Conservation (phyloP, 306 rosid species). For the Bauhinia variegata region DNA sequence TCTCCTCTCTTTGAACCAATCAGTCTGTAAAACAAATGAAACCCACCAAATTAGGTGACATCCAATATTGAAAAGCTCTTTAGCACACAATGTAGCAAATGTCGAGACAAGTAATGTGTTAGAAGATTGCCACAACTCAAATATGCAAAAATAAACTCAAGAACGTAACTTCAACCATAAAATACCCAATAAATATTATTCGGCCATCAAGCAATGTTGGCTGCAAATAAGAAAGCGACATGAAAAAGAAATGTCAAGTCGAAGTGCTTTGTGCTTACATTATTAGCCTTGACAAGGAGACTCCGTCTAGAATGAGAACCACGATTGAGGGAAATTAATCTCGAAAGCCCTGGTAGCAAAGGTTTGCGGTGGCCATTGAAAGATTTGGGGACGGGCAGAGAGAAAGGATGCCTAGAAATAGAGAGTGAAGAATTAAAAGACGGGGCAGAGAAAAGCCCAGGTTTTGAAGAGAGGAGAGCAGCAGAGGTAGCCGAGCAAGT, state of each 20-base stretch:
- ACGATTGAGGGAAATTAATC: conserved; percentile 46
- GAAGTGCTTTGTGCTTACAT: conserved; percentile 44
- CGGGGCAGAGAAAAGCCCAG: conserved; percentile 56
- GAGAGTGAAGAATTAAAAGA: too few species aligned
- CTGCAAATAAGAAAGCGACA: not conserved
- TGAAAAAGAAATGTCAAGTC: not conserved
- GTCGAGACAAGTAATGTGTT: not conserved
- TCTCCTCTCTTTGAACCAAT: too few species aligned
- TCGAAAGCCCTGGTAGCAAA: conserved; percentile 37
- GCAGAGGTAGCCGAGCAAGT: conserved; percentile 63
- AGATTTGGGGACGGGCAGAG: conserved; percentile 59
- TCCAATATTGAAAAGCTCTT: not conserved
- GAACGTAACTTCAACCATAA: not conserved
- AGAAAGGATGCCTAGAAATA: conserved; percentile 27
- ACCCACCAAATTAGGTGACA: not conserved
- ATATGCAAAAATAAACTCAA: not conserved
- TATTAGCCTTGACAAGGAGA: conserved; percentile 65
- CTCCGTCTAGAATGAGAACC: conserved; percentile 40
- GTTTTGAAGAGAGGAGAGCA: conserved; percentile 64
- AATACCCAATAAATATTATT: not conserved
- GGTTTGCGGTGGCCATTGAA: conserved; percentile 55
- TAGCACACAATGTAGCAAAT: not conserved
- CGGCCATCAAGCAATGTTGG: not conserved
- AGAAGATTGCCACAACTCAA: not conserved
- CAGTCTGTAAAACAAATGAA: not conserved